Evolutionary conservation across 176 grass and related monocot species (phyloP), one percentile per base, ranked within the genome.

Genomic region (Oryza punctata): DNA sequence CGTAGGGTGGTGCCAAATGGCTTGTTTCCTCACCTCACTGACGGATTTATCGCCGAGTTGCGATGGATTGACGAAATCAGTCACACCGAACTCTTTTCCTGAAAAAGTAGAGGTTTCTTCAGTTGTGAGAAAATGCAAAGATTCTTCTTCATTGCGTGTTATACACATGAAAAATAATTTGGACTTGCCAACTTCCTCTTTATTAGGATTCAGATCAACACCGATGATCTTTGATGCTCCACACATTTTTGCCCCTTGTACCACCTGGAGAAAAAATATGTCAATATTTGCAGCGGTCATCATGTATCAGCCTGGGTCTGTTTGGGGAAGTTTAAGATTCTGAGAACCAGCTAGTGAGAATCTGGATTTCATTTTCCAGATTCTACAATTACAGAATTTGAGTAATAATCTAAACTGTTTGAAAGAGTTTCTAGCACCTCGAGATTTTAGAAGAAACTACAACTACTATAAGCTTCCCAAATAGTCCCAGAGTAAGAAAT

Each of bases 151-250:
- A 18, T 33, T 14, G 11, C n/a, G 1, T 12, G 21, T 33, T 72
- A 12, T 9, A 18, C 3, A 0, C 3, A 12, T 52, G 11, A 45
- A 19, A 44, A 18, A 28, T 11, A 32, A 30, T 2, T 30, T 23
- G 9, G 26, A 63, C 80, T 82, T 82, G 60, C 89, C 92, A 1
- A 86, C 10, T 70, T 89, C 26, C 49, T 89, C 79, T 78, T 88
- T 94, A 70, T 71, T 79, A 59, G 89, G 73, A 82, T 89, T 91
- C 67, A 91, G 5, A 82, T 94, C 92, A 35, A 94, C 79, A 27
- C 92, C 89, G 45, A 94, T 87, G 8, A 91, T 89, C 75, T 68
- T 85, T 7, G 89, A 67, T 41, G 86, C 89, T 65, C 92, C 89
- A 64, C 78, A 86, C 76, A 94, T 50, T 59, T 91, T 94, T 0